Conservation (phyloP, 192 early-diverging fungal genomes). For the Entomortierella lignicola region DNA sequence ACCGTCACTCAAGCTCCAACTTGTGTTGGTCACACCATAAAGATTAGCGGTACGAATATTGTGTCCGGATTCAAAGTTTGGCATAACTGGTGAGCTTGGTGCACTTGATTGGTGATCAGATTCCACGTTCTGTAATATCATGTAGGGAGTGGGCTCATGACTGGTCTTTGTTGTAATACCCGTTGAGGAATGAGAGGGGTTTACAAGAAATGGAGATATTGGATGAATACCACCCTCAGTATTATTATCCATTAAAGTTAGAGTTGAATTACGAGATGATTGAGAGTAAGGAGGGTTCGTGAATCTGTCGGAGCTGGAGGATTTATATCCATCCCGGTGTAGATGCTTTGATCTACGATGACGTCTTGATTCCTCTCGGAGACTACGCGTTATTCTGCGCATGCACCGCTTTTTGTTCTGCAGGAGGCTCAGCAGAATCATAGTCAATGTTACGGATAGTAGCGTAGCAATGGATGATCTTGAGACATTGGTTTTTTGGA, state of each 20-base stretch:
- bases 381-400: constrained; percentile 12
- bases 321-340: constrained; percentile 23
- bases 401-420: constrained; percentile 32
- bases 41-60: not conserved
- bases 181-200: not conserved
- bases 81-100: constrained; percentile 2
- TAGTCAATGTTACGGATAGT: constrained; percentile 41
- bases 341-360: constrained; percentile 7
- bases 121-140: not conserved
- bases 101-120: constrained; percentile 14
- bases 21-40: constrained; percentile 4
- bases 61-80: constrained; percentile 10
- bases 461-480: constrained; percentile 39
- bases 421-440: constrained; percentile 49
- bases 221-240: constrained; percentile 8
- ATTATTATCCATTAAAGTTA: constrained; percentile 15
- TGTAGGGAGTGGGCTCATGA: constrained; percentile 8
- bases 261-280: constrained; percentile 8
- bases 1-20: constrained; percentile 36
- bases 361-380: constrained; percentile 11
- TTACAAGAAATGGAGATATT: constrained; percentile 17
- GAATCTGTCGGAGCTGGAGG: constrained; percentile 13
- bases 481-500: constrained; percentile 18
- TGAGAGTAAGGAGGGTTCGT: constrained; percentile 10
- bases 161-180: not conserved